Evolutionary conservation across 31 red algal genomes (phyloP).

Genomic region (Porphyra umbilicalis): DNA sequence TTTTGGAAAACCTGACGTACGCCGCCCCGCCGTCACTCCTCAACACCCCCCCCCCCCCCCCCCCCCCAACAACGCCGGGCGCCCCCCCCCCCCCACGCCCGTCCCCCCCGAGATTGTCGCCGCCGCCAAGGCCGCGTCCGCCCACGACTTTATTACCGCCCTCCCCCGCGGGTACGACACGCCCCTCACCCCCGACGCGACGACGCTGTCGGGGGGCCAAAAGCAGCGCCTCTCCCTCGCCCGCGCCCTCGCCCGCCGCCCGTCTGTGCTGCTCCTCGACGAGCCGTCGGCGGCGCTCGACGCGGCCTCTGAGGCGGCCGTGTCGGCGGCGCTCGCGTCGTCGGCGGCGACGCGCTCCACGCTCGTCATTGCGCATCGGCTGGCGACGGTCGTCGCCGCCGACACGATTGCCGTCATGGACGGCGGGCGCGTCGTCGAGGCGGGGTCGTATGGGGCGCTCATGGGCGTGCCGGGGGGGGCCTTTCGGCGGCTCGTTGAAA

Average conservation of each 20-base stretch:
- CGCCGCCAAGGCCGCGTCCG: constrained; percentile 79
- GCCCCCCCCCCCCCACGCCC: background rate
- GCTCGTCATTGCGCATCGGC: constrained; percentile 76
- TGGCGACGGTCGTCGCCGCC: constrained; percentile 74
- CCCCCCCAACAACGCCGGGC: background rate
- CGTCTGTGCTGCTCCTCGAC: constrained; percentile 46
- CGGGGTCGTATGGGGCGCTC: constrained; percentile 39
- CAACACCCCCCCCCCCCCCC: background rate
- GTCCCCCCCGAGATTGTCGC: background rate
- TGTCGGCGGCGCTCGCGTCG: constrained; percentile 60
- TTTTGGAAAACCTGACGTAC: constrained; percentile 86
- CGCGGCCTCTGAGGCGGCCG: constrained; percentile 55
- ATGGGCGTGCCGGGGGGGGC: constrained; percentile 28
- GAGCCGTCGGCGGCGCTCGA: constrained; percentile 33
- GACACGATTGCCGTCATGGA: constrained; percentile 79
- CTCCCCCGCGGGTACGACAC: constrained; percentile 68
- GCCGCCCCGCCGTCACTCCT: constrained; percentile 20
- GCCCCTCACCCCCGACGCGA: constrained; percentile 24
- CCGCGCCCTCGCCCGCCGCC: constrained; percentile 65
- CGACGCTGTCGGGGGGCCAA: constrained; percentile 87
- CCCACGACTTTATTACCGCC: constrained; percentile 74
- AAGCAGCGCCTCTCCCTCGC: constrained; percentile 93
- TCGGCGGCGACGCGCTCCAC: constrained; percentile 37
- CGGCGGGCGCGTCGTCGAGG: constrained; percentile 53
- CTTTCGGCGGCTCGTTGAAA: constrained; percentile 43